Conservation (phyloP, 2,329 filamentous ascomycete species). For the Beauveria bassiana region DNA sequence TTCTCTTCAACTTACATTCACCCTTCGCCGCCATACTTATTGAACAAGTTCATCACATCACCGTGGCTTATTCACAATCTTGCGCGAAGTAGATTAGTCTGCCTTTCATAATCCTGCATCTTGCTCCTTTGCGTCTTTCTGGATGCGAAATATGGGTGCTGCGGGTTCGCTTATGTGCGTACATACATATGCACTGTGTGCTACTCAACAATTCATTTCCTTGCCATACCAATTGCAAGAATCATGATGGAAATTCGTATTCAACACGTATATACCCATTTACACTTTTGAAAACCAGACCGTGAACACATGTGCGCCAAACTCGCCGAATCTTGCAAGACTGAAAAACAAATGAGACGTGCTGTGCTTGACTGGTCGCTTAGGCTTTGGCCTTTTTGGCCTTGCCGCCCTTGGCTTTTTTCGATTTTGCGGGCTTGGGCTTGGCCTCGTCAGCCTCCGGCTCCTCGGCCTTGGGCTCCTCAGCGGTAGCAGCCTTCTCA, state of each 20-base stretch:
- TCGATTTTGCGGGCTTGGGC: slow-evolving; percentile 24
- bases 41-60: slow-evolving; percentile 23
- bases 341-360: slow-evolving; percentile 6
- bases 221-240: neutral
- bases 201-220: neutral
- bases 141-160: slow-evolving; percentile 31
- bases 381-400: slow-evolving; percentile 34
- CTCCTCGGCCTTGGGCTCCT: slow-evolving; percentile 25
- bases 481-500: slow-evolving; percentile 27
- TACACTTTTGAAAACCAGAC: slow-evolving; percentile 2
- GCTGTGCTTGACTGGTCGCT: slow-evolving; percentile 7
- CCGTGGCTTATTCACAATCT: slow-evolving; percentile 37
- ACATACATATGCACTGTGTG: slow-evolving; percentile 31
- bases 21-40: slow-evolving; percentile 29
- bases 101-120: slow-evolving; percentile 55
- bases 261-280: slow-evolving; percentile 9
- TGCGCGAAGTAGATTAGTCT: slow-evolving; percentile 46
- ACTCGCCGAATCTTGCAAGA: slow-evolving; percentile 10
- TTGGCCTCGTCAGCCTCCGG: slow-evolving; percentile 28
- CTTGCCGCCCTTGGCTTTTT: slow-evolving; percentile 29
- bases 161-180: slow-evolving; percentile 56
- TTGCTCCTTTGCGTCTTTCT: slow-evolving; percentile 28
- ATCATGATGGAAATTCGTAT: slow-evolving; percentile 3
- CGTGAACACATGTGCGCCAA: slow-evolving; percentile 5
- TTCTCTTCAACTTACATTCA: slow-evolving; percentile 41